Conservation (phyloP, 176 grass and related monocot species). For the Elymus sibiricus region DNA sequence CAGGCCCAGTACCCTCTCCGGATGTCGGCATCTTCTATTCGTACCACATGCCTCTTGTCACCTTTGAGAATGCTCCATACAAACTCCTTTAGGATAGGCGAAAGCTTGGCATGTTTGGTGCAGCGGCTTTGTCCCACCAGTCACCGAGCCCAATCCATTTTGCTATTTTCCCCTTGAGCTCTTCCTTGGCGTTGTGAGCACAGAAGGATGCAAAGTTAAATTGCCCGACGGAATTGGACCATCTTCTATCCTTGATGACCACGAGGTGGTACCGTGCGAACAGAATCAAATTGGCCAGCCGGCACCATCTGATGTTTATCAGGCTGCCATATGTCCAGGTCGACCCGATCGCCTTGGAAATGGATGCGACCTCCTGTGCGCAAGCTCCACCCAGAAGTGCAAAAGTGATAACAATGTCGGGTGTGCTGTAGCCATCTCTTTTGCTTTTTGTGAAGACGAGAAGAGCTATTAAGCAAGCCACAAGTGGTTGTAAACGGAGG, state of each 20-base stretch:
- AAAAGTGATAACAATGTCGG: background rate
- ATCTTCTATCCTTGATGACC: background rate
- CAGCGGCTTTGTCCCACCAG: background rate
- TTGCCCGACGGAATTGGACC: background rate
- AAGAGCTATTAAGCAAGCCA: background rate
- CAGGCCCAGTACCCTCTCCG: background rate
- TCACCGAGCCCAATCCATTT: background rate
- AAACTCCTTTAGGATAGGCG: background rate
- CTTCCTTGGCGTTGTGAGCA: too few relatives aligned
- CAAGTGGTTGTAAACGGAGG: too few relatives aligned
- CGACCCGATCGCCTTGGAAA: background rate
- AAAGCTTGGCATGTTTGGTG: background rate
- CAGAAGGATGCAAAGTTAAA: background rate
- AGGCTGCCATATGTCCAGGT: background rate
- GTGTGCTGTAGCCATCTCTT: background rate
- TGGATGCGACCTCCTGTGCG: background rate
- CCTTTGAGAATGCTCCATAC: background rate
- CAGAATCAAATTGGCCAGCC: background rate
- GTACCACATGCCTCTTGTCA: background rate
- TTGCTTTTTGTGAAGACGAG: background rate
- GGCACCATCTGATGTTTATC: accelerated
- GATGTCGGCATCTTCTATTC: background rate
- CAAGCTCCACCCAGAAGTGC: background rate
- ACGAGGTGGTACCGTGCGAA: background rate
- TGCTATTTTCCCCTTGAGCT: background rate